Percentiles rank a stretch among this genome's conserved stretches.
These are phyloP conservation scores for Lodderomyces parapsilosis DNA, from an alignment of 1,139 yeast species.

Conservation along the genomic window DNA sequence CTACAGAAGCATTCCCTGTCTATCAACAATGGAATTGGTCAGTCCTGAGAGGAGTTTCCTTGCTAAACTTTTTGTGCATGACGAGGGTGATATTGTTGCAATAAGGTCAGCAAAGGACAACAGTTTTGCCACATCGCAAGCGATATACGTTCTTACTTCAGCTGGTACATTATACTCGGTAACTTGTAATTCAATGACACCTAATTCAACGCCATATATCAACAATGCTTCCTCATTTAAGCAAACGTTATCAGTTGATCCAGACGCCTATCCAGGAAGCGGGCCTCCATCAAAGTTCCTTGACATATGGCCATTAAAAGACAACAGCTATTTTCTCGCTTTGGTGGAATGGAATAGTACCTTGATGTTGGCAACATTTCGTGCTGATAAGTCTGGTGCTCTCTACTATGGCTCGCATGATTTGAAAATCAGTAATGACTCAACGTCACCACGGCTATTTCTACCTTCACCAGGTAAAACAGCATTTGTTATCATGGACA, in stretches of 20 bases:
- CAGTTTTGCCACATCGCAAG: constrained; percentile 49
- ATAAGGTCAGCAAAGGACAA: constrained; percentile 55
- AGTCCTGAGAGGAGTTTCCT: constrained; percentile 22
- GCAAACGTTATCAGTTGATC: constrained; percentile 31
- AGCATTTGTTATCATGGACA: constrained; percentile 61
- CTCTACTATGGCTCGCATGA: constrained; percentile 61
- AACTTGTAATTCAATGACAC: constrained; percentile 31
- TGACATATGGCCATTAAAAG: constrained; percentile 49
- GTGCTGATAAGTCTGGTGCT: constrained; percentile 52
- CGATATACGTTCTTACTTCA: constrained; percentile 45
- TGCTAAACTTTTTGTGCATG: constrained; percentile 22
- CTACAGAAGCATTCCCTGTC: constrained; percentile 59
- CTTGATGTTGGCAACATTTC: constrained; percentile 55
- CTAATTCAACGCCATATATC: constrained; percentile 29
- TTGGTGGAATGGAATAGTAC: constrained; percentile 30
- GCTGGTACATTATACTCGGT: constrained; percentile 39
- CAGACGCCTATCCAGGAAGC: constrained; percentile 43
- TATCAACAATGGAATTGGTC: constrained; percentile 36
- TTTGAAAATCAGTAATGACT: constrained; percentile 22
- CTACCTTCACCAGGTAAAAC: constrained; percentile 64
- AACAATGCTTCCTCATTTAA: constrained; percentile 27
- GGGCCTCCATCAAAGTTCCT: constrained; percentile 39
- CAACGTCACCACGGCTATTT: constrained; percentile 49
- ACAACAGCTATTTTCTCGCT: constrained; percentile 27
- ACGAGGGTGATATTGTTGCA: constrained; percentile 54